Conservation (phyloP, 2,329 filamentous ascomycete species). For the Mycocentrospora acerina region DNA sequence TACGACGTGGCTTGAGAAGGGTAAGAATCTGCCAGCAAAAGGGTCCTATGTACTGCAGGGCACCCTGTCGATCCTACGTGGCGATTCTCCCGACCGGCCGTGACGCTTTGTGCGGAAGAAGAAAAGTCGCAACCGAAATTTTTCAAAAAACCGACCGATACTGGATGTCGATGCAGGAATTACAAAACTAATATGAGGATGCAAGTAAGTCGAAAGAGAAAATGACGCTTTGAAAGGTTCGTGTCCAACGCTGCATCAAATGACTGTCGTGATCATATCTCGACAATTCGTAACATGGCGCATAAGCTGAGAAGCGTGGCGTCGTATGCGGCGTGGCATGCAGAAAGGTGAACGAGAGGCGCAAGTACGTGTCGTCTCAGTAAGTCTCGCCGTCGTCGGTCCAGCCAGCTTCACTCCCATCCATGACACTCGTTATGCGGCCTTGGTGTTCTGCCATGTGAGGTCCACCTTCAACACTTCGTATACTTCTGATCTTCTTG, state of each 20-base stretch:
- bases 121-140: slow-evolving; percentile 14
- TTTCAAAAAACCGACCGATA: slow-evolving; percentile 8
- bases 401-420: slow-evolving; percentile 56
- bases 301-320: slow-evolving; percentile 10
- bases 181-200: not conserved
- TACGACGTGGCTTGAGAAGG: too few relatives aligned
- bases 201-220: not conserved
- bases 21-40: too few relatives aligned
- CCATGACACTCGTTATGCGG: slow-evolving; percentile 47
- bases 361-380: slow-evolving; percentile 15
- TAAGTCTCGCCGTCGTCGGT: slow-evolving; percentile 50
- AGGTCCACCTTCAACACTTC: slow-evolving; percentile 47
- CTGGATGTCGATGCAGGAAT: not conserved
- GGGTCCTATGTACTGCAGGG: too few relatives aligned
- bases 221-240: not conserved
- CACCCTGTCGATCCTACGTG: slow-evolving; percentile 21
- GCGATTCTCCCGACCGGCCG: slow-evolving; percentile 31
- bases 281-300: slow-evolving; percentile 9
- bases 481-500: slow-evolving; percentile 46
- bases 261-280: too few relatives aligned
- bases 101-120: slow-evolving; percentile 11
- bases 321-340: slow-evolving; percentile 9
- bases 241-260: too few relatives aligned
- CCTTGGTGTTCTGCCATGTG: slow-evolving; percentile 46
- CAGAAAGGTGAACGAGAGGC: not conserved